Evolutionary conservation across 352 stramenopile species (phyloP), one percentile per base, ranked within the genome.

Genomic region (Pythium oligandrum): DNA sequence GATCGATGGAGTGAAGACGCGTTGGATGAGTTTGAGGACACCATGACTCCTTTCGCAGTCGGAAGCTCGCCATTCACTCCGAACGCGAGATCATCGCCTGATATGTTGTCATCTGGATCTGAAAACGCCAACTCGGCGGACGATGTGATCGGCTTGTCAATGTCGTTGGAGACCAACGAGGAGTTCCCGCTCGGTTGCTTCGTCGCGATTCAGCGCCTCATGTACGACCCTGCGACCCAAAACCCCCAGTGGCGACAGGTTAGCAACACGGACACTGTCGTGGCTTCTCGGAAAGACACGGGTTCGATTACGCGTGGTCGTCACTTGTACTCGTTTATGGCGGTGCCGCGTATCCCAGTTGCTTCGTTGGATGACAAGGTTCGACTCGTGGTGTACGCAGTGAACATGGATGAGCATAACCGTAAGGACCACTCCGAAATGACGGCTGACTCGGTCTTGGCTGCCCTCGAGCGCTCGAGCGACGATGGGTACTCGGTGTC

Each of bases 141-240:
- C 26, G 81, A 93, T 48, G 88, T 78, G 37, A 78, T 93, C 30
- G 81, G 83, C 26, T 60, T 93, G 39, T 93, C 83, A 9, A 91
- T 93, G 80, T 70, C 78, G 33, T 66, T 93, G 2, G 83, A 93
- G 55, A 90, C 75, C 56, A 93, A 90, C 40, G 83, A 90, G 53
- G 68, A 83, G 30, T 93, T 88, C 37, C 49, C 60, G 9, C 66
- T 82, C 33, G 83, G 83, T 3, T 91, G 83, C 59, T 93, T 89
- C 50, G 82, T 93, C 50, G 83, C 71, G 0, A 90, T 90, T 48
- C 83, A 91, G 59, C 68, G 83, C n/a, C 52, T 88, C 10, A 64
- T 75, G 33, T 50, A 77, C 6, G 72, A 83, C 44, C 43, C 48
- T 4, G 40, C 70, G 37, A 75, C 68, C 1, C 63, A 73, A 7